Percentiles rank a stretch among this genome's conserved stretches.
Evolutionary conservation across 108 stramenopile species (phyloP).

Genomic region (Mediolabrus comicus): DNA sequence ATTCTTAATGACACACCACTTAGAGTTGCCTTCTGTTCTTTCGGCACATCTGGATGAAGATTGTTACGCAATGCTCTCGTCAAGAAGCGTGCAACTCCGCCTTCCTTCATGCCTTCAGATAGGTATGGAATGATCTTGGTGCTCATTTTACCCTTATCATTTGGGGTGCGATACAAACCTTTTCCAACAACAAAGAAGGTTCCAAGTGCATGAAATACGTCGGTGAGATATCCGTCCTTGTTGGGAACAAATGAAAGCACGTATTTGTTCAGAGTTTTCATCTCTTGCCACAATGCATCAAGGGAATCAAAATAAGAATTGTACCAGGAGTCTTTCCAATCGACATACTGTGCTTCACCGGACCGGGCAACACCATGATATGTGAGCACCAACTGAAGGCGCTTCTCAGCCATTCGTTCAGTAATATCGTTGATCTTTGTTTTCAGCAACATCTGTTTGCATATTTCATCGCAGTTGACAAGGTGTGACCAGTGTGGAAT

Average conservation of each 20-base stretch:
- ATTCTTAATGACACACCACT: background rate
- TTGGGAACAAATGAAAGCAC: background rate
- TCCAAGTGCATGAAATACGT: background rate
- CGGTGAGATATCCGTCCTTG: background rate
- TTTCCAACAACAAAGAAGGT: background rate
- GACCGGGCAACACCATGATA: background rate
- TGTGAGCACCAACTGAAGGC: background rate
- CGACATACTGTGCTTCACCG: background rate
- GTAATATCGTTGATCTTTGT: constrained; percentile 4
- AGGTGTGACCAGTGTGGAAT: constrained; percentile 5
- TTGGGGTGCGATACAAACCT: background rate
- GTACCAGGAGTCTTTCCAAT: background rate
- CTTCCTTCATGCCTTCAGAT: background rate
- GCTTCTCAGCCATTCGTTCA: background rate
- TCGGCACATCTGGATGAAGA: background rate
- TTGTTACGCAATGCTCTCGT: background rate
- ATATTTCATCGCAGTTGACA: constrained; percentile 3
- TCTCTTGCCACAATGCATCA: background rate
- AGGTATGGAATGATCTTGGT: constrained; percentile 3
- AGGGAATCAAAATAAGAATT: background rate
- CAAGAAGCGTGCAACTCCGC: background rate
- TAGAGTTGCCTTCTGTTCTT: background rate
- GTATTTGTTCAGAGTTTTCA: background rate
- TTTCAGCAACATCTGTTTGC: constrained; percentile 10
- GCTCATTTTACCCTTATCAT: background rate